Conservation (phyloP, 2,329 filamentous ascomycete species). For the Fusarium torreyae region DNA sequence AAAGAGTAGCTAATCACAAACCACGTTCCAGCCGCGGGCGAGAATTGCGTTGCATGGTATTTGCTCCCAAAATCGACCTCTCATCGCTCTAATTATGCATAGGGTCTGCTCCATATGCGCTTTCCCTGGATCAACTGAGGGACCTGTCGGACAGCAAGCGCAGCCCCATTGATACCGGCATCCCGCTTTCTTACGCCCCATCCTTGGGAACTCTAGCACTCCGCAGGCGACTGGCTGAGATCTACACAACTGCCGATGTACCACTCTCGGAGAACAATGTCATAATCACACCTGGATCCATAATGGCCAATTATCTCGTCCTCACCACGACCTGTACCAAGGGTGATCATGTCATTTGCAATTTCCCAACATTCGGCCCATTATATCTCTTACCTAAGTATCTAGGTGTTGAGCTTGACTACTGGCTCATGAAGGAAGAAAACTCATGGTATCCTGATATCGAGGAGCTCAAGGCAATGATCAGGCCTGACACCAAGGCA, state of each 20-base stretch:
- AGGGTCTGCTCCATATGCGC: neutral
- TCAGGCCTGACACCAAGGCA: neutral
- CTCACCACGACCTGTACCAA: neutral
- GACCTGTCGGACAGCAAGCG: neutral
- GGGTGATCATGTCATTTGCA: conserved; percentile 2
- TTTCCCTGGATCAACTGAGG: neutral
- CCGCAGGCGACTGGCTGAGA: neutral
- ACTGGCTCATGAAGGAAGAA: neutral
- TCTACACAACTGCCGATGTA: neutral
- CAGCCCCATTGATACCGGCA: neutral
- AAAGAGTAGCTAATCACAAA: neutral
- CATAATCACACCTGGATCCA: conserved; percentile 1
- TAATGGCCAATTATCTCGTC: neutral
- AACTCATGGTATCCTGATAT: neutral
- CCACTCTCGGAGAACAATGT: neutral
- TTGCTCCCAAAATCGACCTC: no score
- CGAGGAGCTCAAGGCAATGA: neutral
- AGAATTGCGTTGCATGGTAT: neutral
- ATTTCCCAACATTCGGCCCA: neutral
- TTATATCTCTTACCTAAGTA: neutral
- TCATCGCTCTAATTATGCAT: neutral
- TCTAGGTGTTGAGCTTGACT: neutral
- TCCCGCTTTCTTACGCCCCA: neutral
- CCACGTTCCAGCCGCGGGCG: neutral
- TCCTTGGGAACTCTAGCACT: neutral